A percentile compares a stretch with the other conserved stretches of the same genome.
Evolutionary conservation across 805 yeast genomes (phyloP).

Genomic region (Wickerhamiella azymoides): DNA sequence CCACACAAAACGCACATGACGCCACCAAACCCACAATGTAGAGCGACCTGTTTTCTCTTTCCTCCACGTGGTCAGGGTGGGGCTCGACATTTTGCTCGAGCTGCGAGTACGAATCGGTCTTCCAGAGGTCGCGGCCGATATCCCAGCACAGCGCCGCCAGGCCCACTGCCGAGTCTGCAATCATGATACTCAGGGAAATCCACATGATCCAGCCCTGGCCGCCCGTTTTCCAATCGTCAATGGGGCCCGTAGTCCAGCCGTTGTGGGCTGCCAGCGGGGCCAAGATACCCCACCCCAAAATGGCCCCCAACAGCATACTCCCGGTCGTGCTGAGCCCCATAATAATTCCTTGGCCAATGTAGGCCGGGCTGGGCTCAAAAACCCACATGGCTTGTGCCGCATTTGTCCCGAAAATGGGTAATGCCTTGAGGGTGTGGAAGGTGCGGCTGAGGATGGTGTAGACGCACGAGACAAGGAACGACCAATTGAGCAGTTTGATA

Average conservation of each 20-base stretch:
- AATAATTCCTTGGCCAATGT: slow-evolving; percentile 92
- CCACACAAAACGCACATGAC: slow-evolving; percentile 55
- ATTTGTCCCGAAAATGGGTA: slow-evolving; percentile 63
- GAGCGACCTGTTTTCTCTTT: slow-evolving; percentile 4
- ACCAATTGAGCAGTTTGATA: slow-evolving; percentile 40
- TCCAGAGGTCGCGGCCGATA: neutral
- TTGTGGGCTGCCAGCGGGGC: slow-evolving; percentile 59
- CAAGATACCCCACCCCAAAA: slow-evolving; percentile 85
- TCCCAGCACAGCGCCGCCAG: slow-evolving; percentile 4
- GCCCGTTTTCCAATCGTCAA: slow-evolving; percentile 87
- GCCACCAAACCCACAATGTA: slow-evolving; percentile 41
- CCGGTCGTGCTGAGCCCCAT: slow-evolving; percentile 91
- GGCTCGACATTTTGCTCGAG: neutral
- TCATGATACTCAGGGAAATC: slow-evolving; percentile 88
- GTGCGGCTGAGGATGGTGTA: slow-evolving; percentile 66
- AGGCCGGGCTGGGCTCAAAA: slow-evolving; percentile 93
- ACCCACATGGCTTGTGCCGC: slow-evolving; percentile 69
- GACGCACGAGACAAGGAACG: slow-evolving; percentile 54
- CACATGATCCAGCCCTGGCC: slow-evolving; percentile 97
- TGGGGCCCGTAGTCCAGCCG: slow-evolving; percentile 83
- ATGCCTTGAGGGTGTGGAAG: slow-evolving; percentile 46
- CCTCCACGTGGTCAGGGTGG: neutral
- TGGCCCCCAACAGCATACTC: slow-evolving; percentile 79
- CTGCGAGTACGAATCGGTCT: neutral
- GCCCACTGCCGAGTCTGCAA: slow-evolving; percentile 76